Percentiles rank a stretch among this genome's conserved stretches.
These are phyloP conservation scores for Chytriomyces sp. DNA, from an alignment of 192 early-diverging fungal species.

Conservation along the genomic window DNA sequence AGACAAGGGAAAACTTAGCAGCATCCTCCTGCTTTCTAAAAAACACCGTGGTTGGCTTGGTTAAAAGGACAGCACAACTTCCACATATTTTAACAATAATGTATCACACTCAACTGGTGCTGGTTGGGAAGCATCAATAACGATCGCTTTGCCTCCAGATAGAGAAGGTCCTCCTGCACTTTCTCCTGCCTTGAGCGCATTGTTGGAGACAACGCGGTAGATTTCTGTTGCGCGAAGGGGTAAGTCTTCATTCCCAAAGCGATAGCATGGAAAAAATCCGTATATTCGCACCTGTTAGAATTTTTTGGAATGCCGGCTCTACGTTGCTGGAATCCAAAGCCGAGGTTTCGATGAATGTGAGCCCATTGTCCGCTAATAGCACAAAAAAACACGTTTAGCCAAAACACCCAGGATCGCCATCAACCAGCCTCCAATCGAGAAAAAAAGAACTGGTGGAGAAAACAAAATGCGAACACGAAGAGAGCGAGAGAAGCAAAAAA, in stretches of 20 bases:
- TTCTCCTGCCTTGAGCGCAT: conserved; percentile 75
- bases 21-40: too few relatives aligned
- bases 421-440: too few relatives aligned
- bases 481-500: too few relatives aligned
- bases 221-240: conserved; percentile 65
- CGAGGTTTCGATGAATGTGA: conserved; percentile 98
- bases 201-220: conserved; percentile 96
- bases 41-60: too few relatives aligned
- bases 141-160: conserved; percentile 1
- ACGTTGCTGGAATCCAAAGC: conserved; percentile 97
- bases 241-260: not conserved
- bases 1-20: too few relatives aligned
- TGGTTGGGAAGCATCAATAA: not conserved
- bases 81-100: conserved; percentile 1
- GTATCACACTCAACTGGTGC: not conserved
- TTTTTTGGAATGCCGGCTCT: conserved; percentile 93
- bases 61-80: too few relatives aligned
- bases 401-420: not conserved
- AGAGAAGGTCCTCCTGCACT: conserved; percentile 14
- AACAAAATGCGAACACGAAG: not conserved
- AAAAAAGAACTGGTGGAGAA: too few relatives aligned
- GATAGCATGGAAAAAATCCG: not conserved
- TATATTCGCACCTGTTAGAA: conserved; percentile 76
- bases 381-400: not conserved
- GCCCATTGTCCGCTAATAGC: conserved; percentile 77